phyloP scores from a whole-genome alignment of 2,329 filamentous ascomycete genomes.

The Colletotrichum chrysophilum region DNA sequence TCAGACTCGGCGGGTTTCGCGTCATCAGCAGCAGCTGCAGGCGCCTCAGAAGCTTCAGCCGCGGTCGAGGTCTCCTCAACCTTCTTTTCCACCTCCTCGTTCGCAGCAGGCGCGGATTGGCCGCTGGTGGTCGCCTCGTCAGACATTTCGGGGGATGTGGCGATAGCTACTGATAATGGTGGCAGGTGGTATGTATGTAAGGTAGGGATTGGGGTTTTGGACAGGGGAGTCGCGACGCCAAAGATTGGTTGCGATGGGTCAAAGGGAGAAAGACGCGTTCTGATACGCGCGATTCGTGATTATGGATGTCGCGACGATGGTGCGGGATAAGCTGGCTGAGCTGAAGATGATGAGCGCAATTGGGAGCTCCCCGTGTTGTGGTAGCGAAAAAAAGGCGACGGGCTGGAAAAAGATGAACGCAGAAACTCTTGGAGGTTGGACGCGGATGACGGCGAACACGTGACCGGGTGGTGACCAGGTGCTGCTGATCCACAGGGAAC shows the following conservation, averaged over 20 bases:
- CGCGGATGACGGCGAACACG: conserved; percentile 21
- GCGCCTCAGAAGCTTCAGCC: conserved; percentile 31
- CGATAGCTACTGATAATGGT: conserved; percentile 12
- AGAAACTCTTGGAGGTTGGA: conserved; percentile 23
- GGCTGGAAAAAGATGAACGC: conserved; percentile 22
- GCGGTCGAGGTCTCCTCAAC: conserved; percentile 37
- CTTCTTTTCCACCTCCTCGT: conserved; percentile 32
- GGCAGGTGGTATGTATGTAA: neutral
- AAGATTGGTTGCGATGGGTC: conserved; percentile 13
- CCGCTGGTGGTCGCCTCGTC: conserved; percentile 35
- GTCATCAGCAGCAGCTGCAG: conserved; percentile 24
- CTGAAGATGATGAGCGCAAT: conserved; percentile 36
- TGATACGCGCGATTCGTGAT: conserved; percentile 28
- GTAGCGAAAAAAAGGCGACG: conserved; percentile 22
- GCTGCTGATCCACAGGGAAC: conserved; percentile 18
- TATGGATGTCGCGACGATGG: conserved; percentile 16
- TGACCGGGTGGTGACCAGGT: neutral
- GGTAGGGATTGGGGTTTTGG: conserved; percentile 3
- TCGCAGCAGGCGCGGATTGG: conserved; percentile 18
- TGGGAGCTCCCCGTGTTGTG: conserved; percentile 37
- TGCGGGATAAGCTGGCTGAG: conserved; percentile 22
- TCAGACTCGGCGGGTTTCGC: conserved; percentile 26
- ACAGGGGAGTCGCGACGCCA: conserved; percentile 18
- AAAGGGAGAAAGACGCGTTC: conserved; percentile 30
- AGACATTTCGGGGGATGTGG: conserved; percentile 37